Percentiles rank a stretch among this genome's conserved stretches.
These are phyloP conservation scores for Penicillium sp. DNA, from an alignment of 2,329 filamentous ascomycete genomes.

Conservation along the genomic window DNA sequence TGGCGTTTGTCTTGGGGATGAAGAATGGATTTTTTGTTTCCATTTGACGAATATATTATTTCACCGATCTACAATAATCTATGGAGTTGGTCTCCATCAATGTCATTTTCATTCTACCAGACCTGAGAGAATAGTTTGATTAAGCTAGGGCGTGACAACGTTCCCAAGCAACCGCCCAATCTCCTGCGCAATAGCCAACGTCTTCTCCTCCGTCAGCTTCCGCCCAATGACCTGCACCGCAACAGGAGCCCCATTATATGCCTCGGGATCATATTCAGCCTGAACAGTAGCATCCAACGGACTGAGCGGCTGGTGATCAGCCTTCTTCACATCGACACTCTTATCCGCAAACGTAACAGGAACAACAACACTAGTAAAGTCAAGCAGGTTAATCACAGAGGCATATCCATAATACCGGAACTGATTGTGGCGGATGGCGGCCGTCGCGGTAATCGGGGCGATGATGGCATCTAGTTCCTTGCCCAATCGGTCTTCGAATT, in stretches of 20 bases:
- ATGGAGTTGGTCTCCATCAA: conserved; percentile 1
- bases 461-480: conserved; percentile 40
- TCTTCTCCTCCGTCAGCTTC: conserved; percentile 47
- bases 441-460: conserved; percentile 38
- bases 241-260: conserved; percentile 46
- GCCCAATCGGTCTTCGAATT: conserved; percentile 15
- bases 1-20: conserved; percentile 27
- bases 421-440: conserved; percentile 37
- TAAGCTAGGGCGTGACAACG: conserved; percentile 9
- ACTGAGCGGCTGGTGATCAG: conserved; percentile 21
- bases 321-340: conserved; percentile 29
- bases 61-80: conserved; percentile 9
- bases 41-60: conserved; percentile 14
- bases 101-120: not conserved
- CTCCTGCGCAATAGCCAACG: conserved; percentile 41
- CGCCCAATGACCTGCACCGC: conserved; percentile 46
- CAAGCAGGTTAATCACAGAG: conserved; percentile 38
- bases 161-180: conserved; percentile 35
- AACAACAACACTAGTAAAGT: conserved; percentile 45
- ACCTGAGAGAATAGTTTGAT: not conserved
- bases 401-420: conserved; percentile 43
- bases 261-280: conserved; percentile 47
- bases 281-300: conserved; percentile 44
- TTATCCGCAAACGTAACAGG: conserved; percentile 48
- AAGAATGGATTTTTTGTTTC: conserved; percentile 15